Conservation (phyloP, 768 basidiomycete genomes). For the Phaeotremella fagi region DNA sequence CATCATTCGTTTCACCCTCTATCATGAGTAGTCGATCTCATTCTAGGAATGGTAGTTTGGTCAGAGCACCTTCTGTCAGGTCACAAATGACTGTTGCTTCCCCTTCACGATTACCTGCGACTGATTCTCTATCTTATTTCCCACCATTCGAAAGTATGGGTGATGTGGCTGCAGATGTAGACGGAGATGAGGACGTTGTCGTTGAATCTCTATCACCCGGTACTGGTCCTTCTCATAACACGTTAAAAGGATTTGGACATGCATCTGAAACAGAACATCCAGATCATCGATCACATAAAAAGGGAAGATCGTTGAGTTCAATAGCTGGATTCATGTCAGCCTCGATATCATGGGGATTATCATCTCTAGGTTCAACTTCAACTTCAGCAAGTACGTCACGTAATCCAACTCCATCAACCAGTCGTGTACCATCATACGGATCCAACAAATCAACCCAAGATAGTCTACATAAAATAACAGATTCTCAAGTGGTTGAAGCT, state of each 20-base stretch:
- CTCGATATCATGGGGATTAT: slow-evolving; percentile 8
- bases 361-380: slow-evolving; percentile 3
- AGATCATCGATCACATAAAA: slow-evolving; percentile 7
- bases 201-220: slow-evolving; percentile 13
- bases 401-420: background rate
- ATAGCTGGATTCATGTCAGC: slow-evolving; percentile 28
- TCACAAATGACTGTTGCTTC: background rate
- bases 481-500: slow-evolving; percentile 17
- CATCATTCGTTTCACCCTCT: too few relatives aligned
- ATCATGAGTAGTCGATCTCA: too few relatives aligned
- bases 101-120: slow-evolving; percentile 26
- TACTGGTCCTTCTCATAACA: background rate
- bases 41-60: background rate
- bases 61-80: background rate
- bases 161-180: too few relatives aligned
- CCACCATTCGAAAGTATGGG: slow-evolving; percentile 40
- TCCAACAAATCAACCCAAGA: background rate
- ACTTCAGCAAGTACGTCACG: background rate
- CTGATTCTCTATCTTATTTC: slow-evolving; percentile 32
- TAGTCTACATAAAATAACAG: too few relatives aligned
- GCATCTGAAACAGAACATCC: background rate
- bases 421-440: background rate
- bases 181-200: too few relatives aligned
- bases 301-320: slow-evolving; percentile 24
- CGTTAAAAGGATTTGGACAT: background rate